Conservation (phyloP, 371 early-diverging fungal species). For the Nematocida sp. region DNA sequence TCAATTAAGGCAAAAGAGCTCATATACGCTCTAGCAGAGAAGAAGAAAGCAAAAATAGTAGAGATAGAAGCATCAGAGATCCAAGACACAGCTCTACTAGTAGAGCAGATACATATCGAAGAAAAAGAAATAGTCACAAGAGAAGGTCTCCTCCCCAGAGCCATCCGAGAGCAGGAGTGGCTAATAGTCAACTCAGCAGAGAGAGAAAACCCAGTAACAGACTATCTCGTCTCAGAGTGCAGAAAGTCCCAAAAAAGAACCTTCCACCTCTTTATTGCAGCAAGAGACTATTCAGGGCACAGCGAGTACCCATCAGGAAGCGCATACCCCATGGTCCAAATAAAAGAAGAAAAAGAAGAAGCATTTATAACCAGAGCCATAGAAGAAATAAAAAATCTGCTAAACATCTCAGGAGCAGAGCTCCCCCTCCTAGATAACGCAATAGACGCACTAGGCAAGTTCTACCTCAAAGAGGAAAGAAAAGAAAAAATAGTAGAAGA, state of each 20-base stretch:
- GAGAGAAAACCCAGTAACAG: constrained; percentile 40
- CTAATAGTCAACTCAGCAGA: constrained; percentile 77
- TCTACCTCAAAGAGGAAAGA: background rate
- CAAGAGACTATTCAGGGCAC: constrained; percentile 16
- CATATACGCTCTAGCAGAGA: constrained; percentile 15
- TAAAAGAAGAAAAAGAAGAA: background rate
- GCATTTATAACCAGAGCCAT: background rate
- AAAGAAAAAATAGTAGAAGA: background rate
- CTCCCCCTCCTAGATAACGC: background rate
- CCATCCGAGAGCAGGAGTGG: constrained; percentile 93
- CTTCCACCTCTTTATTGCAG: constrained; percentile 38
- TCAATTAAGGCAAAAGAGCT: constrained; percentile 46
- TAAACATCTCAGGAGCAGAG: background rate
- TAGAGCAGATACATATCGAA: constrained; percentile 56
- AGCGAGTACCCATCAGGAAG: constrained; percentile 4
- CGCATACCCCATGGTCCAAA: constrained; percentile 22
- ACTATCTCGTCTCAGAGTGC: constrained; percentile 9
- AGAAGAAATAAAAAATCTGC: background rate
- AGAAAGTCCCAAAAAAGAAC: background rate
- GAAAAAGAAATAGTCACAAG: constrained; percentile 64
- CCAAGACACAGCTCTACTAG: constrained; percentile 29
- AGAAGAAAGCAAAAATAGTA: background rate
- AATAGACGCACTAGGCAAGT: constrained; percentile 6
- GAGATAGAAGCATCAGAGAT: constrained; percentile 53
- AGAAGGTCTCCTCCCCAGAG: constrained; percentile 88